Evolutionary conservation across 495 filamentous ascomycete genomes (phyloP).

Genomic region (Aspergillus conjunctus): DNA sequence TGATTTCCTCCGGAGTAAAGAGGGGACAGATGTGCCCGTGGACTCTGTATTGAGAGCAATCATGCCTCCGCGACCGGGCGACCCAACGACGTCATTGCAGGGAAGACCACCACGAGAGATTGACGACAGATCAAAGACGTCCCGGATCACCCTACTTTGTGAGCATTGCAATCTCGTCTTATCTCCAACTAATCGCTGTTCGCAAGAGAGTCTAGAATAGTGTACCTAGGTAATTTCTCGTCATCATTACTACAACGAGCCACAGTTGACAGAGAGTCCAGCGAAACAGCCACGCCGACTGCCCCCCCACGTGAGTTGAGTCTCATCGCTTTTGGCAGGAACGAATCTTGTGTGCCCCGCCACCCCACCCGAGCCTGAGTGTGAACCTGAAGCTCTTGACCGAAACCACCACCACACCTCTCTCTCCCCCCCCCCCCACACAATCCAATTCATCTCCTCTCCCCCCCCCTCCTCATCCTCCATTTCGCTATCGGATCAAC

Average conservation of each 20-base stretch:
- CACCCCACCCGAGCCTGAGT: slow-evolving; percentile 23
- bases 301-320: slow-evolving; percentile 2
- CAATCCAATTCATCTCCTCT: not conserved
- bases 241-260: too few species aligned
- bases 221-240: too few species aligned
- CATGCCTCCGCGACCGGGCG: not conserved
- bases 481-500: not conserved
- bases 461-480: not conserved
- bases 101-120: not conserved
- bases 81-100: slow-evolving; percentile 16
- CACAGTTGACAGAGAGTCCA: too few species aligned
- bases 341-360: slow-evolving; percentile 23
- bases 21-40: too few species aligned
- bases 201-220: too few species aligned
- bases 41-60: not conserved
- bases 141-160: not conserved
- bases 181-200: not conserved
- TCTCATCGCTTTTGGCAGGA: slow-evolving; percentile 20
- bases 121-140: not conserved
- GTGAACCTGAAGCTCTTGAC: slow-evolving; percentile 10
- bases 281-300: not conserved
- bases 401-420: slow-evolving; percentile 10
- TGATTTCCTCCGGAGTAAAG: too few species aligned
- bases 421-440: not conserved
- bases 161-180: not conserved